Base-by-base conservation (phyloP, 2,329 filamentous ascomycete genomes). In the Pseudogymnoascus sp. region DNA sequence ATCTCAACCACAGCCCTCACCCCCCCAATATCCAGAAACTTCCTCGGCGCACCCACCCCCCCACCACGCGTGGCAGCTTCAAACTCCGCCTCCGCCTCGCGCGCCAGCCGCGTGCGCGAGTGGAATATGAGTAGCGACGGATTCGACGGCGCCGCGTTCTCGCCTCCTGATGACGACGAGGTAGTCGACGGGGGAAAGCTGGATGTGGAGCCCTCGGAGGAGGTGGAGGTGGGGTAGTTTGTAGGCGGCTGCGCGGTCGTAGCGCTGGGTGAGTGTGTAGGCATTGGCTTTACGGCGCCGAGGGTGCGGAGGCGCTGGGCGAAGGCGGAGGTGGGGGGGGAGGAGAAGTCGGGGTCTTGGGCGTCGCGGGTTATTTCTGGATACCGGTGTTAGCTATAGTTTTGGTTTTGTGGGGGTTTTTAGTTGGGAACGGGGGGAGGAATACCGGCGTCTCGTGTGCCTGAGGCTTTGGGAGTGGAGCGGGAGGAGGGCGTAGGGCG, bases 301-400 rank as follows among this genome's bases (percentile, higher is more conserved):
- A 60, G 21, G 21, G 41, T 41, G 21, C 58, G 58, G 10, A 60
- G 36, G 36, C 58, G 58, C 41, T 44, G 41, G 10, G 41, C 41
- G 41, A 44, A 44, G 9, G 41, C 41, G 4, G 1, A 2, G 17
- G 58, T 42, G 15, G 38, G 38, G 36, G 38, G 58, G 9, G 58
- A 38, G 38, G 31, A 17, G 21, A 60, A 42, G 58, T 60, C 58
- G 27, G 58, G 58, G 29, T 60, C 58, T 29, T 38, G 42, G 21
- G 58, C 58, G 21, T 60, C 58, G 58, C 21, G 58, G 33, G 38
- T n/a, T 15, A 60, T 60, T 21, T 38, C 58, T 60, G 36, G 33
- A 12, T 33, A 4, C n/a, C 36, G 3, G 21, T 17, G 17, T 39
- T 39, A 41, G 58, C 6, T 41, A 15, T 17, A 21, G n/a, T 5